A percentile compares a stretch with the other conserved stretches of the same genome.
These are phyloP conservation scores for Penicillium psychrosexuale DNA, from an alignment of 2,329 filamentous ascomycete genomes.

Conservation along the genomic window DNA sequence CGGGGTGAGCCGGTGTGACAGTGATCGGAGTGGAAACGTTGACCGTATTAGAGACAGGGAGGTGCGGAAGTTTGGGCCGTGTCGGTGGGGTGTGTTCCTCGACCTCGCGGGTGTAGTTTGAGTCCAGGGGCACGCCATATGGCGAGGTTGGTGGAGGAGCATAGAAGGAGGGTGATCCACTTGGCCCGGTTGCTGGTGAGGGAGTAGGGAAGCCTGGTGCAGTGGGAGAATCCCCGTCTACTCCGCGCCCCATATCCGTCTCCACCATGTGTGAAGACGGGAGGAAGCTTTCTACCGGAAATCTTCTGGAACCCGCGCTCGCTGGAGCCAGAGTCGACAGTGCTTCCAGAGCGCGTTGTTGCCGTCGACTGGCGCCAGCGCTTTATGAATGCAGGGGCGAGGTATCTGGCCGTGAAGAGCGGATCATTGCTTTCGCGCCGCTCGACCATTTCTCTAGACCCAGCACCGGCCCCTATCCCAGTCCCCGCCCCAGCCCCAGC, in stretches of 20 bases:
- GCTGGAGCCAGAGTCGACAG: conserved; percentile 33
- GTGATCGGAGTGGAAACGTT: conserved; percentile 25
- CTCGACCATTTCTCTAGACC: conserved; percentile 33
- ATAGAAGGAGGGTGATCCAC: conserved; percentile 22
- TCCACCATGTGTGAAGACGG: conserved; percentile 47
- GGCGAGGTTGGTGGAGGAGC: conserved; percentile 29
- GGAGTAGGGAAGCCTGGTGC: conserved; percentile 24
- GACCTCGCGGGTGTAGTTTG: conserved; percentile 31
- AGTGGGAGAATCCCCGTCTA: conserved; percentile 33
- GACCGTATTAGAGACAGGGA: conserved; percentile 40
- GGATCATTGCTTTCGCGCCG: conserved; percentile 40
- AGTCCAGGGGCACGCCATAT: conserved; percentile 32
- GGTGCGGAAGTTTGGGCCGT: conserved; percentile 44
- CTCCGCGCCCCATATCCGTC: conserved; percentile 45
- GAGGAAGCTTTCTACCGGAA: conserved; percentile 48
- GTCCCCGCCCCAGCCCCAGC: conserved; percentile 11
- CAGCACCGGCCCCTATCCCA: conserved; percentile 9
- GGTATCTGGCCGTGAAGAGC: conserved; percentile 39
- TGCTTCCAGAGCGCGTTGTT: conserved; percentile 36
- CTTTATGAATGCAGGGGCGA: conserved; percentile 40
- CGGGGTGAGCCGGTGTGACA: conserved; percentile 25
- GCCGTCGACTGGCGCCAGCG: conserved; percentile 41
- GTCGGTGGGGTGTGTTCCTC: conserved; percentile 35
- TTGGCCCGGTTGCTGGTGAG: conserved; percentile 24
- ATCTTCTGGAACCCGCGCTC: conserved; percentile 52